phyloP scores from a whole-genome alignment of 345 rosid genomes.

The Hypericum androsaemum region DNA sequence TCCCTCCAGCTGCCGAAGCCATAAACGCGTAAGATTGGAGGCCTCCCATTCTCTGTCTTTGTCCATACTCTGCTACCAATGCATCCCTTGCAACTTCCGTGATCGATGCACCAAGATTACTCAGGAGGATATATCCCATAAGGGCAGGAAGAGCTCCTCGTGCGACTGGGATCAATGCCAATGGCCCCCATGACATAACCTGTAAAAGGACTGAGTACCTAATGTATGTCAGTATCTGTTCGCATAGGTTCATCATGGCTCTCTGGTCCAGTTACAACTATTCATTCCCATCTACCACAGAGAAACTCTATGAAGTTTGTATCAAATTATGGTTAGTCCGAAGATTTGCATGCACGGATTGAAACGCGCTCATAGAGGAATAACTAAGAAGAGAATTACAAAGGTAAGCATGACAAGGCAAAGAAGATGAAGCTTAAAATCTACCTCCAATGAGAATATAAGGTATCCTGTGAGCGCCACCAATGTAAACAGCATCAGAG shows the following conservation, averaged over 20 bases:
- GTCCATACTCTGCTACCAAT: slow-evolving; percentile 78
- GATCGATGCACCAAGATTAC: slow-evolving; percentile 82
- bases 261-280: too few species aligned
- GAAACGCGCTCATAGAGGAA: too few species aligned
- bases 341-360: too few species aligned
- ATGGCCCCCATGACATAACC: slow-evolving; percentile 78
- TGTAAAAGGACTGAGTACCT: slow-evolving; percentile 51
- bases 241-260: not conserved
- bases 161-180: slow-evolving; percentile 53
- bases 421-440: slow-evolving; percentile 10
- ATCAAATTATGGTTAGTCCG: too few species aligned
- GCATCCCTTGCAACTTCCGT: slow-evolving; percentile 86
- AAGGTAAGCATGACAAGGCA: not conserved
- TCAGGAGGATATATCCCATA: slow-evolving; percentile 47
- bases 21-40: slow-evolving; percentile 81
- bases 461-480: slow-evolving; percentile 19
- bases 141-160: slow-evolving; percentile 52
- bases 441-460: slow-evolving; percentile 78
- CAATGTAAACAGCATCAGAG: slow-evolving; percentile 65
- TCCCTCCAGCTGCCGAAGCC: slow-evolving; percentile 17
- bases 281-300: too few species aligned
- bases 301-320: too few species aligned
- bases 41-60: slow-evolving; percentile 36
- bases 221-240: slow-evolving; percentile 2
- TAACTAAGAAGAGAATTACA: too few species aligned